Conservation (phyloP, 2,329 filamentous ascomycete species). For the Penicillium hesseltinei region DNA sequence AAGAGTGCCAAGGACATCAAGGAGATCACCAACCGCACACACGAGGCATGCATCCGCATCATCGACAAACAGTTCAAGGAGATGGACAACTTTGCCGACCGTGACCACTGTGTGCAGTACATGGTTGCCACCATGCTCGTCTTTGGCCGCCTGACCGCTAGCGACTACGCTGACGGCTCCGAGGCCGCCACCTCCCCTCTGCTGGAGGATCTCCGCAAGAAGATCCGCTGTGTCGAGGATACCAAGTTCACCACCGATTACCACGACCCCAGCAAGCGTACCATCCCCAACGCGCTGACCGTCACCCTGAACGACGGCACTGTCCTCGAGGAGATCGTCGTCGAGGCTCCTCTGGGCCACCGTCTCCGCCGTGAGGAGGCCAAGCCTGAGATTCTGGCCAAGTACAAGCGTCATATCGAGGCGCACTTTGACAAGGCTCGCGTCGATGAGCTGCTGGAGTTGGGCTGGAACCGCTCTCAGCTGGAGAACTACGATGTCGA, state of each 20-base stretch:
- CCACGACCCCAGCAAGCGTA: constrained; percentile 88
- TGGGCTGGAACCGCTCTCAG: constrained; percentile 71
- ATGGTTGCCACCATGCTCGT: constrained; percentile 97
- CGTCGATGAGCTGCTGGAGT: constrained; percentile 77
- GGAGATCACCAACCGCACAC: constrained; percentile 86
- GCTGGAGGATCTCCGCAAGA: constrained; percentile 86
- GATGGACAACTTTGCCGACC: constrained; percentile 99
- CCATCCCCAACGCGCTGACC: constrained; percentile 94
- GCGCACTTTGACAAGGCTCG: constrained; percentile 75
- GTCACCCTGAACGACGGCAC: constrained; percentile 95
- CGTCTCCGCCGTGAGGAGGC: constrained; percentile 88
- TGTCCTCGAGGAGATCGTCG: constrained; percentile 80
- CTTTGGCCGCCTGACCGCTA: constrained; percentile 89
- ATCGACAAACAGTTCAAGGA: constrained; percentile 99
- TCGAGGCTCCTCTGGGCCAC: constrained; percentile 94
- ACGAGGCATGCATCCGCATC: constrained; percentile 97
- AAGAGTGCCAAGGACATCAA: constrained; percentile 95
- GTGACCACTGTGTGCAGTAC: constrained; percentile 99
- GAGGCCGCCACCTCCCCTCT: constrained; percentile 88
- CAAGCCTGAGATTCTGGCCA: constrained; percentile 92
- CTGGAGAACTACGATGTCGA: constrained; percentile 82
- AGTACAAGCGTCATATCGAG: constrained; percentile 88
- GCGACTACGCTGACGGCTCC: constrained; percentile 87
- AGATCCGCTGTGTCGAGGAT: constrained; percentile 96
- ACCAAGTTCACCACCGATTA: constrained; percentile 92